Conservation (phyloP, 2,329 filamentous ascomycete genomes). For the Ramularia endophylla region DNA sequence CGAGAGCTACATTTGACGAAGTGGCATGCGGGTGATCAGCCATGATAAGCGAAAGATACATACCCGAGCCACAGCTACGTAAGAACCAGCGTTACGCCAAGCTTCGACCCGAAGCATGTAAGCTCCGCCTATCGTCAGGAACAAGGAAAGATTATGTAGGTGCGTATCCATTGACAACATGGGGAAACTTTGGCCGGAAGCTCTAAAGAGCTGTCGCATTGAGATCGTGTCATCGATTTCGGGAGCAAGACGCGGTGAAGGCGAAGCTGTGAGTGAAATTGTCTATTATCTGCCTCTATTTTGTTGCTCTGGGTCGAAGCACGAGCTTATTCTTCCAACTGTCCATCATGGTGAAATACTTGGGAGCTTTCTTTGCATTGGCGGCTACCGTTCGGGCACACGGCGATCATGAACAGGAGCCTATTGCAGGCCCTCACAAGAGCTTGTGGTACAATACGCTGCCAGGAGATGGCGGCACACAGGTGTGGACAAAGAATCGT, state of each 20-base stretch:
- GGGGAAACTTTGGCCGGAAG: conserved; percentile 7
- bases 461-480: conserved; percentile 76
- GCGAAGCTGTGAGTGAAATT: no score
- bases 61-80: no score
- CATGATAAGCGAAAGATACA: not conserved
- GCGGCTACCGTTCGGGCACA: conserved; percentile 54
- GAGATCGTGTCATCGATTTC: no score
- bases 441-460: conserved; percentile 77
- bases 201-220: conserved; percentile 8
- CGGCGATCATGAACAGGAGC: conserved; percentile 52
- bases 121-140: conserved; percentile 18
- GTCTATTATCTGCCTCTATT: no score
- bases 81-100: no score
- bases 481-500: no score
- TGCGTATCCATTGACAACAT: conserved; percentile 11
- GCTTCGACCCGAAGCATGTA: no score
- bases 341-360: conserved; percentile 22
- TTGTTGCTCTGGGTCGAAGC: no score
- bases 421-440: conserved; percentile 63
- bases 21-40: not conserved
- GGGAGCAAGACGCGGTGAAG: no score
- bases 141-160: conserved; percentile 14
- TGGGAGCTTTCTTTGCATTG: conserved; percentile 21
- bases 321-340: no score
- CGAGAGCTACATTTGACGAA: not conserved